Evolutionary conservation across 176 grass and related monocot species (phyloP).

Genomic region (Aegilops speltoides): DNA sequence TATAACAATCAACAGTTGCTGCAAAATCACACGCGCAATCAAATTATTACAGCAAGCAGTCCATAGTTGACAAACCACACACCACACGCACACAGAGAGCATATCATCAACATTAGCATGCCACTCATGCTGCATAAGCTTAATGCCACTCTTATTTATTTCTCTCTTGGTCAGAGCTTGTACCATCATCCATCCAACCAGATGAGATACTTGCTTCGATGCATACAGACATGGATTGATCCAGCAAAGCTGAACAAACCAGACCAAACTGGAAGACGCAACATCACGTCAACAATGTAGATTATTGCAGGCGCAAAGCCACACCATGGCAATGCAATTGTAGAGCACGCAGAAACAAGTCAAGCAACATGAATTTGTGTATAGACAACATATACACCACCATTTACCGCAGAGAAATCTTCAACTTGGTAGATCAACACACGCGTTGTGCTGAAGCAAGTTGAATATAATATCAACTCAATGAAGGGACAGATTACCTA

Average conservation of each 20-base stretch:
- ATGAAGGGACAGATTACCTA: not conserved
- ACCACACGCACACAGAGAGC: not conserved
- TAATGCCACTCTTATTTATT: not conserved
- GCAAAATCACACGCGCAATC: too few species aligned
- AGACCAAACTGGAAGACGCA: too few species aligned
- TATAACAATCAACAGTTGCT: too few species aligned
- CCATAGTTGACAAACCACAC: too few species aligned
- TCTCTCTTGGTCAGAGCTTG: not conserved
- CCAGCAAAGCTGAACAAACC: too few species aligned
- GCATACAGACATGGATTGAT: not conserved
- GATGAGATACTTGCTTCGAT: not conserved
- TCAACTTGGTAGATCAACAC: too few species aligned
- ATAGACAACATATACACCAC: not conserved
- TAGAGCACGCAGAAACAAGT: not conserved
- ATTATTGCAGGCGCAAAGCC: too few species aligned
- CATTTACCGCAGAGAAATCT: not conserved
- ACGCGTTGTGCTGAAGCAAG: too few species aligned
- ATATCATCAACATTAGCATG: not conserved
- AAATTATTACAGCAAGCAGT: too few species aligned
- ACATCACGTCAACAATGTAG: too few species aligned
- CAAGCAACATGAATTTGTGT: not conserved
- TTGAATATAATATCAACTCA: not conserved
- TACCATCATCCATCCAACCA: not conserved
- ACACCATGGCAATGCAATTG: not conserved
- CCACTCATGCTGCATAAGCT: not conserved